Evolutionary conservation across 1,284 basidiomycete species (phyloP).

Genomic region (Cystobasidium pallidum): DNA sequence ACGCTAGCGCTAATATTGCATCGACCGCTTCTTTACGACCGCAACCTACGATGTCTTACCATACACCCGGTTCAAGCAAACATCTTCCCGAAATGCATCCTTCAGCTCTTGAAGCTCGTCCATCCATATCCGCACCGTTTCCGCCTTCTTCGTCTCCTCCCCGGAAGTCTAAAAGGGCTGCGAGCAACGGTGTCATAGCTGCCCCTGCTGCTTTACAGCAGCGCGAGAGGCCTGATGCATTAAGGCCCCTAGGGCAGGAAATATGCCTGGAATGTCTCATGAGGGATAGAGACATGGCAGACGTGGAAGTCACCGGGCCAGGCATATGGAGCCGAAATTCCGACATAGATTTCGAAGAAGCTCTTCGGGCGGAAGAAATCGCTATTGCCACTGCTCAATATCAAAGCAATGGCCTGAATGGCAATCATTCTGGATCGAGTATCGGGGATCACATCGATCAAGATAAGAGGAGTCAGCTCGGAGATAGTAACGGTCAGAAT

Average conservation of each 20-base stretch:
- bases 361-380: conserved; percentile 68
- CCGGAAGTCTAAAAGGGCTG: not conserved
- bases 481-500: not conserved
- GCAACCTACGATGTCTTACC: conserved; percentile 27
- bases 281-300: conserved; percentile 97
- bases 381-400: conserved; percentile 40
- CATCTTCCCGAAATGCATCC: conserved; percentile 43
- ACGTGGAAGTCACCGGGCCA: conserved; percentile 82
- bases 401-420: conserved; percentile 46
- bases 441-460: conserved; percentile 19
- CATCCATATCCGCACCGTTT: conserved; percentile 37
- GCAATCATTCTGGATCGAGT: conserved; percentile 24
- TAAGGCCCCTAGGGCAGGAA: conserved; percentile 59
- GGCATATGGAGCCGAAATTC: conserved; percentile 91
- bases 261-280: conserved; percentile 97
- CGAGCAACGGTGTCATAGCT: conserved; percentile 16
- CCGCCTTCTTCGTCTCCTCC: conserved; percentile 33
- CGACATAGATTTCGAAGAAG: conserved; percentile 78
- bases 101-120: conserved; percentile 40
- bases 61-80: conserved; percentile 15
- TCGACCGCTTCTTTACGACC: conserved; percentile 18
- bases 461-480: conserved; percentile 4
- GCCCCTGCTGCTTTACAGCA: conserved; percentile 36
- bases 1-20: not conserved
- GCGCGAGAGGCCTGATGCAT: conserved; percentile 39